These are phyloP conservation scores for Dactylella cylindrospora DNA, from an alignment of 2,329 filamentous ascomycete species.

Conservation along the genomic window DNA sequence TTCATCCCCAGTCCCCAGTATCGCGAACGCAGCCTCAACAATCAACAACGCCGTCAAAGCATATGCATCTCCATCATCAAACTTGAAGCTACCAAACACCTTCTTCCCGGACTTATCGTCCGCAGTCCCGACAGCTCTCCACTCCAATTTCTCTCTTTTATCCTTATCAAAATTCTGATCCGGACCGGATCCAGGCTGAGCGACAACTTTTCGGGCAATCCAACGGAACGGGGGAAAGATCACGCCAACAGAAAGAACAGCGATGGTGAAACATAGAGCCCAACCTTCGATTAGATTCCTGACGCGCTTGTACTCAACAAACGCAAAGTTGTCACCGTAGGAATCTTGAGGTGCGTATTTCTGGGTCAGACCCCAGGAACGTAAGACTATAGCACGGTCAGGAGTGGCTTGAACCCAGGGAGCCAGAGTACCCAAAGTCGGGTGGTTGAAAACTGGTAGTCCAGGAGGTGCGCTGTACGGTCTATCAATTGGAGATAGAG, in stretches of 20 bases:
- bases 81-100: conserved; percentile 45
- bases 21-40: conserved; percentile 45
- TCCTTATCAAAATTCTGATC: conserved; percentile 39
- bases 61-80: conserved; percentile 46
- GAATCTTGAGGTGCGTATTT: conserved; percentile 52
- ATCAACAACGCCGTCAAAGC: conserved; percentile 46
- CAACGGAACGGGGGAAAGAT: conserved; percentile 49
- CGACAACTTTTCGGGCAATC: conserved; percentile 44
- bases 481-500: conserved; percentile 59
- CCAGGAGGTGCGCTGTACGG: conserved; percentile 51
- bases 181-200: conserved; percentile 46
- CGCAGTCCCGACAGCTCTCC: conserved; percentile 27
- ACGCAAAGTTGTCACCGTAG: conserved; percentile 66
- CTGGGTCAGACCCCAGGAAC: conserved; percentile 64
- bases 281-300: conserved; percentile 59
- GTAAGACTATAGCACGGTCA: conserved; percentile 61
- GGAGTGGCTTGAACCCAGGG: conserved; percentile 58
- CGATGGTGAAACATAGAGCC: conserved; percentile 57
- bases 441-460: conserved; percentile 58
- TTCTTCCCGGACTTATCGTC: conserved; percentile 34
- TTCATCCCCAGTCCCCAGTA: conserved; percentile 9
- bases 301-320: conserved; percentile 59
- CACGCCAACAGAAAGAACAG: conserved; percentile 54
- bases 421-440: conserved; percentile 60
- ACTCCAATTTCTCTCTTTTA: conserved; percentile 28